Conservation (phyloP, 352 stramenopile species). For the Pythium aphanidermatum region DNA sequence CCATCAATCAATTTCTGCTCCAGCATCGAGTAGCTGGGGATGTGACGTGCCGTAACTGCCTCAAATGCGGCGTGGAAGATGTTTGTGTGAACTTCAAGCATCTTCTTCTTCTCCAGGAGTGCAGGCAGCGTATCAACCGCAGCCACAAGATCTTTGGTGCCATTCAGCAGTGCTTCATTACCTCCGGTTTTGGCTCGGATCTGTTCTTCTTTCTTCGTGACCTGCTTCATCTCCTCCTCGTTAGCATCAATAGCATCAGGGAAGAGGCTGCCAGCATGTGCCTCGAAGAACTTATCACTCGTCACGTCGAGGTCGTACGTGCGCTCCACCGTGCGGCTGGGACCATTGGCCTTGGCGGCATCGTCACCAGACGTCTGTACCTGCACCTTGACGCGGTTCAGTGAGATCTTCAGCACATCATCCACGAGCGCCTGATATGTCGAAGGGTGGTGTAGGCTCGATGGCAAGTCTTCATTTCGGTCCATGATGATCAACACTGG, state of each 20-base stretch:
- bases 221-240: conserved; percentile 85
- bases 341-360: conserved; percentile 10
- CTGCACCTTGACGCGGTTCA: conserved; percentile 95
- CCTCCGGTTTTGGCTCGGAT: conserved; percentile 69
- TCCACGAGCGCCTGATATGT: conserved; percentile 94
- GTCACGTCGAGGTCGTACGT: conserved; percentile 80
- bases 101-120: conserved; percentile 86
- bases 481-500: conserved; percentile 97
- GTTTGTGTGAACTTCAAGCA: conserved; percentile 85
- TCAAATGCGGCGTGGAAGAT: conserved; percentile 85
- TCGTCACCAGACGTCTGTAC: conserved; percentile 50
- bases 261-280: conserved; percentile 69
- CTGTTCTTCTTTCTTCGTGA: conserved; percentile 81
- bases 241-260: conserved; percentile 82
- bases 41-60: conserved; percentile 65
- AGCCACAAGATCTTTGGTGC: conserved; percentile 77
- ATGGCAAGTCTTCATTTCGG: conserved; percentile 95
- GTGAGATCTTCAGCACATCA: conserved; percentile 93
- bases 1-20: conserved; percentile 86
- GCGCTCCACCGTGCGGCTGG: conserved; percentile 39
- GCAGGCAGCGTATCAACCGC: conserved; percentile 78
- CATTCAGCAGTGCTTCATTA: conserved; percentile 55
- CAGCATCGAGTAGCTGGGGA: conserved; percentile 79
- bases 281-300: conserved; percentile 78
- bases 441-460: conserved; percentile 93